Conservation (phyloP, 2,329 filamentous ascomycete species). For the Aureobasidium subglaciale region DNA sequence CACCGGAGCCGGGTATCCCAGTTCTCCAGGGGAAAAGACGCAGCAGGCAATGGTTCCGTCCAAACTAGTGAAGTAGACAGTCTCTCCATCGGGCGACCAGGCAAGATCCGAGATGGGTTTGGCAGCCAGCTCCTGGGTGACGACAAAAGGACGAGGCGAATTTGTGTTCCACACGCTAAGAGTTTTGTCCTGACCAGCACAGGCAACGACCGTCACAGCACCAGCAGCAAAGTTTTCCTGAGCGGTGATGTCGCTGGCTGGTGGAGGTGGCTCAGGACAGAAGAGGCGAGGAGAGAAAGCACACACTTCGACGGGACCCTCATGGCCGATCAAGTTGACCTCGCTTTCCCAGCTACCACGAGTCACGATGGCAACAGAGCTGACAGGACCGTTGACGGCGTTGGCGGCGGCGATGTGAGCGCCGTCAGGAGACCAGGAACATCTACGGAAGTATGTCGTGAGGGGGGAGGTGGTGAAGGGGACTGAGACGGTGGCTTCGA, state of each 20-base stretch:
- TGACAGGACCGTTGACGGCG: slow-evolving; percentile 93
- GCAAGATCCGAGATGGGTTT: slow-evolving; percentile 93
- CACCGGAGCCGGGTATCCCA: slow-evolving; percentile 78
- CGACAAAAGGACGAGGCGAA: slow-evolving; percentile 81
- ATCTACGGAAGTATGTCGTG: slow-evolving; percentile 92
- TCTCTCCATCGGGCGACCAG: slow-evolving; percentile 88
- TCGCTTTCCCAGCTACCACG: slow-evolving; percentile 90
- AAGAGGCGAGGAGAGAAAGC: slow-evolving; percentile 93
- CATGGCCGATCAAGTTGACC: slow-evolving; percentile 94
- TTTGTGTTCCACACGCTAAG: slow-evolving; percentile 97
- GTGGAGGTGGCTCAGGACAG: slow-evolving; percentile 57
- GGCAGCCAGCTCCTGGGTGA: slow-evolving; percentile 77
- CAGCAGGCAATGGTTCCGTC: slow-evolving; percentile 82
- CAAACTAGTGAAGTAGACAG: slow-evolving; percentile 75
- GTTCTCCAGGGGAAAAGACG: slow-evolving; percentile 76
- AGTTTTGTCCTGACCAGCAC: slow-evolving; percentile 93
- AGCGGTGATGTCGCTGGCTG: slow-evolving; percentile 41
- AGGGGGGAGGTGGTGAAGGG: slow-evolving; percentile 89
- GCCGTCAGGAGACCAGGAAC: slow-evolving; percentile 96
- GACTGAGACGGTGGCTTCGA: slow-evolving; percentile 81
- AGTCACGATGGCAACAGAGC: slow-evolving; percentile 92
- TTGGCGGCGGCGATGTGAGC: slow-evolving; percentile 96
- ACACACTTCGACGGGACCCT: slow-evolving; percentile 94
- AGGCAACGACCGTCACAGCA: slow-evolving; percentile 88
- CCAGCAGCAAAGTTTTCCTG: slow-evolving; percentile 31